phyloP scores from a whole-genome alignment of 345 rosid species.

The Corchorus capsularis region DNA sequence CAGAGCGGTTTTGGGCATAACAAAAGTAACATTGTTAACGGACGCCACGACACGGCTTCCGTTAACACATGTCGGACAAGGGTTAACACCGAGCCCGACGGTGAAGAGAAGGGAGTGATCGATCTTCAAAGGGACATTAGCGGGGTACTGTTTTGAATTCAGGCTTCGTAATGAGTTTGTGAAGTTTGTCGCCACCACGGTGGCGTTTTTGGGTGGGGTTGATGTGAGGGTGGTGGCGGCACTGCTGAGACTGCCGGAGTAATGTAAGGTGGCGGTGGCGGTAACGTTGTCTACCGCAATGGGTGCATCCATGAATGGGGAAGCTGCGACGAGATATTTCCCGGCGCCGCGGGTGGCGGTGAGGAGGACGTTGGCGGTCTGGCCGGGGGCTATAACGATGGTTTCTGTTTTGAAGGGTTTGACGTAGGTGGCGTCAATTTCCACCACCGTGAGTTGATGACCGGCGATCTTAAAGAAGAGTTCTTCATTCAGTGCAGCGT shows the following conservation, averaged over 20 bases:
- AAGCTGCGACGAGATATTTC: slow-evolving; percentile 58
- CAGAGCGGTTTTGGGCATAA: slow-evolving; percentile 63
- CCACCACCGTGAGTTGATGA: slow-evolving; percentile 80
- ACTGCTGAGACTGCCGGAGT: slow-evolving; percentile 49
- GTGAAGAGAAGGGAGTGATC: slow-evolving; percentile 73
- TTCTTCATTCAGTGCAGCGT: slow-evolving; percentile 88
- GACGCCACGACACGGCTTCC: slow-evolving; percentile 68
- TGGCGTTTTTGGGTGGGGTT: slow-evolving; percentile 65
- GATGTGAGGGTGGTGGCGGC: slow-evolving; percentile 41
- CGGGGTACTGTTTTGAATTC: slow-evolving; percentile 62
- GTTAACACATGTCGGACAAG: slow-evolving; percentile 61
- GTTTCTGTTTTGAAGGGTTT: slow-evolving; percentile 76
- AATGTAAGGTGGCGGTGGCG: slow-evolving; percentile 69
- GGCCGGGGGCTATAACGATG: slow-evolving; percentile 73
- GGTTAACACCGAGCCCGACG: slow-evolving; percentile 67
- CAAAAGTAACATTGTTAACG: slow-evolving; percentile 75
- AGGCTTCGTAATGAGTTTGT: slow-evolving; percentile 58
- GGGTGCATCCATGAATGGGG: slow-evolving; percentile 82
- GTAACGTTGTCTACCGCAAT: slow-evolving; percentile 63
- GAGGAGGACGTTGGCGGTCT: slow-evolving; percentile 71
- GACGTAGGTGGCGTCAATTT: slow-evolving; percentile 77
- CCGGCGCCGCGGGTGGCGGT: slow-evolving; percentile 49
- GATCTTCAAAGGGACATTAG: slow-evolving; percentile 58
- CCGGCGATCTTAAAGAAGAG: slow-evolving; percentile 84
- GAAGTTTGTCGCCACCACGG: slow-evolving; percentile 54